Base-by-base conservation (phyloP, 768 basidiomycete genomes). In the Xerocomus potaroensis region DNA sequence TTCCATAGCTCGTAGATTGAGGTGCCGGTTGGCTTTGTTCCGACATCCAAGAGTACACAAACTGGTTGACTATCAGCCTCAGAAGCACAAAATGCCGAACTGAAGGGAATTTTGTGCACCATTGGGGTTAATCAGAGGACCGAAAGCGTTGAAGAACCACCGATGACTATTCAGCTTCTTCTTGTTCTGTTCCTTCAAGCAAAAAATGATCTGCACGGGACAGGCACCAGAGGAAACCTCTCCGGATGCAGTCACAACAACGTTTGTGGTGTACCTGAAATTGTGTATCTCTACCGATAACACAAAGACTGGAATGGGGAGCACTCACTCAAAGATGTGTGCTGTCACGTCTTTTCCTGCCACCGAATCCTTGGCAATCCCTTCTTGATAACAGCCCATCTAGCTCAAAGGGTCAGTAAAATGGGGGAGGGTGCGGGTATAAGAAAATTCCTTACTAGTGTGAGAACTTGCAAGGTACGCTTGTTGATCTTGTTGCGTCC, bases 1-100 rank as follows among this genome's bases (percentile, higher is more conserved):
- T 96, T 96, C 93, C 93, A 97, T 24, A 97, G 81, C 53, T 96
- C 89, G 62, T 97, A 97, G 53, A 97, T 91, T 6, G 90, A 91
- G 22, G 91, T 95, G 18, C 89, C 81, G 10, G 91, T 93, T 2
- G 94, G 94, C 63, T 94, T 93, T 26, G 94, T 97, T 27, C 94
- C 94, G 35, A 97, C 94, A 64, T 97, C 94, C 51, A 97, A 78
- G 31, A 97, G 79, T 48, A 96, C 69, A 59, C 92, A 94, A 43
- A 96, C 91, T 85, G 43, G 12, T 32, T 49, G 29, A 40, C 31
- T 33, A 22, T 21, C 3, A 6, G 8, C 29, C 12, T 54, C 8
- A 52, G 45, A 30, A 9, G 33, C 18, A 39, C 27, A 35, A 14
- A 18, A 4, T 7, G 16, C 1, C 10, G 9, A 32, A 29, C 3